Base-by-base conservation (phyloP, 73 alveolate genomes). In the Vitrella brassicaformis region DNA sequence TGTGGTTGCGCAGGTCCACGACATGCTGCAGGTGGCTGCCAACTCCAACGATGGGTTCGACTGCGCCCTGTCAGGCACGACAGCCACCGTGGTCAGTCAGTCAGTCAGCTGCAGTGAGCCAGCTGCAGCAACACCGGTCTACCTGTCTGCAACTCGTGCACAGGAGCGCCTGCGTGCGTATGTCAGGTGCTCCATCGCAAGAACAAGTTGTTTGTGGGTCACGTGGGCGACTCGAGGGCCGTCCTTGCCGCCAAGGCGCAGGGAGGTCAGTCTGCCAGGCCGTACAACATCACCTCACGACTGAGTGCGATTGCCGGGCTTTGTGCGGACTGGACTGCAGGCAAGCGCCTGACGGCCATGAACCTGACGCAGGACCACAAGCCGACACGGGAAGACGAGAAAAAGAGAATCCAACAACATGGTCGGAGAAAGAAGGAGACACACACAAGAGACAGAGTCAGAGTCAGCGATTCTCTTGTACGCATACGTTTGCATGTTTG, bases 291-390 rank as follows among this genome's bases (percentile, higher is more conserved):
- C 14, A 4, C 22, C 56, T 39, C 56, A 8, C 56, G 4, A 4
- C 56, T 39, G 22, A 8, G 56, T 31, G 4, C 28, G n/a, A n/a
- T n/a, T n/a, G n/a, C n/a, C n/a, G n/a, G n/a, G n/a, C n/a, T n/a
- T n/a, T n/a, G n/a, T n/a, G n/a, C n/a, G n/a, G n/a, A n/a, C n/a
- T n/a, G n/a, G n/a, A n/a, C n/a, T n/a, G n/a, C 47, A 27, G 79
- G 7, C 18, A 26, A 31, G 28, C 7, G 18, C 25, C n/a, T 68
- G 28, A 22, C 9, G 28, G 47, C 25, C 10, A 9, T 29, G 64
- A 27, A 78, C 70, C 72, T 85, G 73, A 82, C 92, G 66, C 74
- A 80, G 71, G 92, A 86, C 45, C 92, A 86, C 77, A 86, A 83
- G 70, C 92, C 88, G 25, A 71, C 31, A 30, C 77, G 46, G 67